A percentile compares a stretch with the other conserved stretches of the same genome.
phyloP scores from a whole-genome alignment of 2,329 filamentous ascomycete species.

The Xylaria sp. region DNA sequence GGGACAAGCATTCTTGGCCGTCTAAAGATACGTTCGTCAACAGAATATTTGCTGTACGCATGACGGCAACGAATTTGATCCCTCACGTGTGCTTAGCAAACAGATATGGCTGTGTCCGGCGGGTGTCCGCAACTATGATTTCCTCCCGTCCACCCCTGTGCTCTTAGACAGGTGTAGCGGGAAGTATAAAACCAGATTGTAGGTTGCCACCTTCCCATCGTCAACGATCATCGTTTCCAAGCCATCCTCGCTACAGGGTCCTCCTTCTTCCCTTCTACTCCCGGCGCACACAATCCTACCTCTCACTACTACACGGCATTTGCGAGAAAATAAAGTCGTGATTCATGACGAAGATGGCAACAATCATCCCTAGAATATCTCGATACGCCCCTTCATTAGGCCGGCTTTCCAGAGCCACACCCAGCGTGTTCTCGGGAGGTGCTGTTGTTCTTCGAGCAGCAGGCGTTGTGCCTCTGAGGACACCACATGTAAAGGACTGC shows the following conservation, averaged over 20 bases:
- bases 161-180: slow-evolving; percentile 8
- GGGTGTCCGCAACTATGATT: slow-evolving; percentile 15
- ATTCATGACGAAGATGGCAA: slow-evolving; percentile 39
- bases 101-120: slow-evolving; percentile 1
- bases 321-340: slow-evolving; percentile 6
- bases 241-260: not conserved
- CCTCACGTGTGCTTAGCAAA: slow-evolving; percentile 21
- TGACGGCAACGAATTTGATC: slow-evolving; percentile 28
- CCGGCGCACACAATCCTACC: not conserved
- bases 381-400: slow-evolving; percentile 40
- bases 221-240: slow-evolving; percentile 1
- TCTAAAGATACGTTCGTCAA: slow-evolving; percentile 11
- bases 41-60: slow-evolving; percentile 22
- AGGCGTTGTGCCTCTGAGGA: slow-evolving; percentile 19
- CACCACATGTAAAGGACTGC: slow-evolving; percentile 17
- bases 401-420: slow-evolving; percentile 38
- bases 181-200: slow-evolving; percentile 30
- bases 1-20: slow-evolving; percentile 7
- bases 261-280: slow-evolving; percentile 4
- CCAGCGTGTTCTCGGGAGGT: slow-evolving; percentile 33
- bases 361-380: slow-evolving; percentile 37
- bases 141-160: slow-evolving; percentile 11
- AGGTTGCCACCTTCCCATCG: slow-evolving; percentile 15
- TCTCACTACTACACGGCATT: slow-evolving; percentile 4
- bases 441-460: slow-evolving; percentile 31